phyloP scores from a whole-genome alignment of 768 basidiomycete species.

The Phaeotremella skinneri region DNA sequence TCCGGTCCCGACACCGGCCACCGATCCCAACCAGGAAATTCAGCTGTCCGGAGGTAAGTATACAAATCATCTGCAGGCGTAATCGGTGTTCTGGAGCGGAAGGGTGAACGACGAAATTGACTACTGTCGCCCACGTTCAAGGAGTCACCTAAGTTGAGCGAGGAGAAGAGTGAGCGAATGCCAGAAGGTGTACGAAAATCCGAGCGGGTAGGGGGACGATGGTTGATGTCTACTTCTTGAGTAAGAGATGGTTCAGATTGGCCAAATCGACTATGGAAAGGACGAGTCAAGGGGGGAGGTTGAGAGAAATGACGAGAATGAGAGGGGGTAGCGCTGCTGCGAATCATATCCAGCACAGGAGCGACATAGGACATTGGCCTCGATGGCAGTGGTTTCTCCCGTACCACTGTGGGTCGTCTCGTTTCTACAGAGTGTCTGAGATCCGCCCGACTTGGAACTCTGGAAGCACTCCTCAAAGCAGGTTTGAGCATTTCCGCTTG shows the following conservation, averaged over 20 bases:
- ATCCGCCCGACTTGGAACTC: slow-evolving; percentile 7
- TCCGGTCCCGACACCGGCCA: slow-evolving; percentile 18
- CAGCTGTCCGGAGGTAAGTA: slow-evolving; percentile 20
- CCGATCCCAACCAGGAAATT: slow-evolving; percentile 20
- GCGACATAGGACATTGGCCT: slow-evolving; percentile 27
- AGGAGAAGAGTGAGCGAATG: slow-evolving; percentile 16
- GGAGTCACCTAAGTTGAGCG: background rate
- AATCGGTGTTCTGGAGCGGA: background rate
- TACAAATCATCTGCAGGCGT: slow-evolving; percentile 31
- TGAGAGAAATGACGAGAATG: slow-evolving; percentile 9
- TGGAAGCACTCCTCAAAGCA: slow-evolving; percentile 21
- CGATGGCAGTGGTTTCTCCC: slow-evolving; percentile 39
- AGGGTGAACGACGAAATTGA: slow-evolving; percentile 5
- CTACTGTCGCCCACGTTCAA: background rate
- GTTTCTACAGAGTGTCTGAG: background rate
- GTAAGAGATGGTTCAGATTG: too few species aligned
- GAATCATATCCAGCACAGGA: slow-evolving; percentile 10
- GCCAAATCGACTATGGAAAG: background rate
- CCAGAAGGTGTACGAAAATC: slow-evolving; percentile 4
- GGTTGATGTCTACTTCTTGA: too few species aligned
- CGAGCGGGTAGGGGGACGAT: too few species aligned
- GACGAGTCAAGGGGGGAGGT: background rate
- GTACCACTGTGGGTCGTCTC: background rate
- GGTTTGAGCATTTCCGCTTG: slow-evolving; percentile 34
- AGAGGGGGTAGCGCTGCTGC: slow-evolving; percentile 2